A percentile compares a stretch with the other conserved stretches of the same genome.
phyloP scores from a whole-genome alignment of 2,329 filamentous ascomycete species.

The Aschersonia sp. region DNA sequence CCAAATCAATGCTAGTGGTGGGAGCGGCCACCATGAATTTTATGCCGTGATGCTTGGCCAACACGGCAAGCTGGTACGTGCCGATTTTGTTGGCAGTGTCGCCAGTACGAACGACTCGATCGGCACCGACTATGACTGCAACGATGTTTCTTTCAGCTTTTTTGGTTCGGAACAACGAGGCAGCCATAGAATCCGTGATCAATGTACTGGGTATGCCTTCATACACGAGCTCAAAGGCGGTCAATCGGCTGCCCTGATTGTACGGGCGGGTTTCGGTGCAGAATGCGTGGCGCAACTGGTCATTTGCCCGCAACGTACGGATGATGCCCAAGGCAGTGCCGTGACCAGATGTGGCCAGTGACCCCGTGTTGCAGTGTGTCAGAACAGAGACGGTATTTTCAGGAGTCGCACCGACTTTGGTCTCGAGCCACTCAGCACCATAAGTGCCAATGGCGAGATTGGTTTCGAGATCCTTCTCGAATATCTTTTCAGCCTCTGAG shows the following conservation, averaged over 20 bases:
- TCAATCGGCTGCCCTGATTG: slow-evolving; percentile 91
- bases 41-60: slow-evolving; percentile 74
- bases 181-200: slow-evolving; percentile 95
- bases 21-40: slow-evolving; percentile 94
- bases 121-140: slow-evolving; percentile 86
- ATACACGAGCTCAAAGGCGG: slow-evolving; percentile 91
- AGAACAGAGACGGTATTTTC: slow-evolving; percentile 57
- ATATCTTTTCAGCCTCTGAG: slow-evolving; percentile 68
- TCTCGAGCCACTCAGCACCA: slow-evolving; percentile 71
- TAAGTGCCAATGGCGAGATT: slow-evolving; percentile 75
- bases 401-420: slow-evolving; percentile 35
- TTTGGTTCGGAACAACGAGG: slow-evolving; percentile 56
- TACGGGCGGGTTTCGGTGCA: slow-evolving; percentile 96
- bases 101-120: slow-evolving; percentile 88
- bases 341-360: slow-evolving; percentile 92
- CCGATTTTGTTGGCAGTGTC: slow-evolving; percentile 99
- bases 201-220: slow-evolving; percentile 84
- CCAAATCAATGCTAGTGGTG: slow-evolving; percentile 82
- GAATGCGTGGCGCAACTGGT: slow-evolving; percentile 66
- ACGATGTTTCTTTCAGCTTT: slow-evolving; percentile 54
- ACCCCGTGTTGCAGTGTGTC: slow-evolving; percentile 97
- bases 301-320: slow-evolving; percentile 56
- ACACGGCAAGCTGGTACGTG: slow-evolving; percentile 84
- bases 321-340: slow-evolving; percentile 93
- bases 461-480: slow-evolving; percentile 73